Evolutionary conservation across 108 stramenopile species (phyloP).

Genomic region (Asterionellopsis glacialis): DNA sequence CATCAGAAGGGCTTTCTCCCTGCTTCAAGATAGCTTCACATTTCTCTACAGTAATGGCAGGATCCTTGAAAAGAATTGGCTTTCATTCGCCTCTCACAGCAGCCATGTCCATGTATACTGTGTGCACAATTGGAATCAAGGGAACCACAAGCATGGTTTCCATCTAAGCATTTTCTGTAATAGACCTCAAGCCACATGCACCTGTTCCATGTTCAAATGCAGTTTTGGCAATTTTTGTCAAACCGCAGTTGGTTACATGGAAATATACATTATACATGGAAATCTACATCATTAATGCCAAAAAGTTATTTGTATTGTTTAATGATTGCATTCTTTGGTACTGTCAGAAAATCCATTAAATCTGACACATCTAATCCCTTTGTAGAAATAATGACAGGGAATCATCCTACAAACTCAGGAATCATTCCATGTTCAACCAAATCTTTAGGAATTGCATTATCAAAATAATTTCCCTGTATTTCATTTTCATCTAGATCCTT

Average conservation of each 20-base stretch:
- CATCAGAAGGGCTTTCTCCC: slow-evolving; percentile 6
- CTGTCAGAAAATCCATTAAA: slow-evolving; percentile 91
- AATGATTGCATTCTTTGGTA: slow-evolving; percentile 93
- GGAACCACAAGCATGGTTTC: slow-evolving; percentile 94
- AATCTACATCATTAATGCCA: slow-evolving; percentile 91
- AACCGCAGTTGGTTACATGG: slow-evolving; percentile 90
- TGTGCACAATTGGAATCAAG: slow-evolving; percentile 78
- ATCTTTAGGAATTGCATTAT: slow-evolving; percentile 92
- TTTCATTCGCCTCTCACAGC: slow-evolving; percentile 83
- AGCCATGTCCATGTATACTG: slow-evolving; percentile 90
- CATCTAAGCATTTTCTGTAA: slow-evolving; percentile 90
- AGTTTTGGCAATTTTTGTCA: slow-evolving; percentile 84
- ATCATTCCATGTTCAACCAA: slow-evolving; percentile 93
- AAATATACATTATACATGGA: too few relatives aligned
- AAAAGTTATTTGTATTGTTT: slow-evolving; percentile 96
- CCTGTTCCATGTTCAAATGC: slow-evolving; percentile 92
- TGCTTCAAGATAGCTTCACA: slow-evolving; percentile 58
- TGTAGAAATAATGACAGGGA: slow-evolving; percentile 95
- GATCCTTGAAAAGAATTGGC: slow-evolving; percentile 76
- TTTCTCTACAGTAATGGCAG: slow-evolving; percentile 68
- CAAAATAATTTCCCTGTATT: slow-evolving; percentile 85
- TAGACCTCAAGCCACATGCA: slow-evolving; percentile 92
- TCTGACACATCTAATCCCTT: slow-evolving; percentile 85
- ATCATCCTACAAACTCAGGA: slow-evolving; percentile 96
- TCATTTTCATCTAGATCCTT: slow-evolving; percentile 82